These are phyloP conservation scores for Daldinia eschscholtzii DNA, from an alignment of 2,329 filamentous ascomycete genomes.

Conservation along the genomic window DNA sequence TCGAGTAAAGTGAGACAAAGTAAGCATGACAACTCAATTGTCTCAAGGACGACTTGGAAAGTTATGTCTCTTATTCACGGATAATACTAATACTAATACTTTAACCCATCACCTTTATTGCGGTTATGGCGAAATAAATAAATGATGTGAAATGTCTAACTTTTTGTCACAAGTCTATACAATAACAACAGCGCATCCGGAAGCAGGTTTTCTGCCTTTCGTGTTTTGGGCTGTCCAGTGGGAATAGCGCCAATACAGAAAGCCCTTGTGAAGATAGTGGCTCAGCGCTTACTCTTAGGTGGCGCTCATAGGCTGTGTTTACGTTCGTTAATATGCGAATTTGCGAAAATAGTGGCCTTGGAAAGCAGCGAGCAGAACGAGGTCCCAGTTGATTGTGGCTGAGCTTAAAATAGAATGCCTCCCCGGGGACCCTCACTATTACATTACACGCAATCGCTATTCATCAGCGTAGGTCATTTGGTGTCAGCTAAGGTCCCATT, in stretches of 20 bases:
- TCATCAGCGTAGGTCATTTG: conserved; percentile 28
- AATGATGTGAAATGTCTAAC: conserved; percentile 20
- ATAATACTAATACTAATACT: background rate
- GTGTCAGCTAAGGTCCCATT: conserved; percentile 27
- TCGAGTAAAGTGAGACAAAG: conserved; percentile 25
- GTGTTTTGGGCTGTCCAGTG: conserved; percentile 10
- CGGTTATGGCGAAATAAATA: conserved; percentile 30
- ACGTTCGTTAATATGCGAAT: background rate
- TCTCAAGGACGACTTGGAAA: background rate
- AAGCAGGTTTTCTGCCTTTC: background rate
- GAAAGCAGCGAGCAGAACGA: background rate
- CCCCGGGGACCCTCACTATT: conserved; percentile 13
- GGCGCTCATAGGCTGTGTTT: conserved; percentile 34
- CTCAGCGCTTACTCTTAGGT: conserved; percentile 25
- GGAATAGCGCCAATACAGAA: background rate
- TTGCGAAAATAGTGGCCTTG: background rate
- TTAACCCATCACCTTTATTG: background rate
- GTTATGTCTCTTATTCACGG: conserved; percentile 6
- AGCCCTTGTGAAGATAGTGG: conserved; percentile 21
- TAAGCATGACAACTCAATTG: conserved; percentile 8
- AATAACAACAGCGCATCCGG: conserved; percentile 9
- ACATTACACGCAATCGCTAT: conserved; percentile 38
- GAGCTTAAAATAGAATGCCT: conserved; percentile 39
- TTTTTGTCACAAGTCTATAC: background rate
- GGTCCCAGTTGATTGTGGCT: conserved; percentile 28